A percentile compares a stretch with the other conserved stretches of the same genome.
Conservation (phyloP, 345 rosid genomes). For the Salix udensis region DNA sequence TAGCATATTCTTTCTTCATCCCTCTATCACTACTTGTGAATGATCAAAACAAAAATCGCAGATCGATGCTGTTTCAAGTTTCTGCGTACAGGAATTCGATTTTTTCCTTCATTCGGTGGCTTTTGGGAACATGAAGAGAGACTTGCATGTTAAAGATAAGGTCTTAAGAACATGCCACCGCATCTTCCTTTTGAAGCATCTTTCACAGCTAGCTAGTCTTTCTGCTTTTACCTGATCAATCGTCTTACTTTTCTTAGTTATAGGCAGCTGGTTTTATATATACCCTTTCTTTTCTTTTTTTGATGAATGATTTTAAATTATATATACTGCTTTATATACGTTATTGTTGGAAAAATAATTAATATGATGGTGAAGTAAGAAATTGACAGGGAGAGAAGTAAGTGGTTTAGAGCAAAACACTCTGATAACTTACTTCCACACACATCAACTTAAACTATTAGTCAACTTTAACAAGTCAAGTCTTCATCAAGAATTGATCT, state of each 20-base stretch:
- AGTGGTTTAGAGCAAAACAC: too few relatives aligned
- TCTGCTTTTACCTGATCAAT: not conserved
- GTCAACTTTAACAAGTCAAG: not conserved
- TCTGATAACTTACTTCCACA: too few relatives aligned
- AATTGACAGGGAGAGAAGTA: too few relatives aligned
- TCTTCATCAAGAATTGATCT: not conserved
- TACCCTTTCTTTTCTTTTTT: too few relatives aligned
- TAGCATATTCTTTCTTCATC: not conserved
- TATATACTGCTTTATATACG: too few relatives aligned
- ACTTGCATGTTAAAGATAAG: not conserved
- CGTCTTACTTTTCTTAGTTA: not conserved
- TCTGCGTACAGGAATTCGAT: not conserved
- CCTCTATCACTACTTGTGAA: not conserved
- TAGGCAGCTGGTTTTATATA: not conserved
- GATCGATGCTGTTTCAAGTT: not conserved
- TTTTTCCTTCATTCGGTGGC: not conserved
- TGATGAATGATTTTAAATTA: too few relatives aligned
- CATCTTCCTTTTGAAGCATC: conserved; percentile 17
- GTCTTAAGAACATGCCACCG: conserved; percentile 1
- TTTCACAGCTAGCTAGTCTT: not conserved
- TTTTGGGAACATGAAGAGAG: not conserved
- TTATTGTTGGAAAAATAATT: too few relatives aligned
- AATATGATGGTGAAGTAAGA: too few relatives aligned
- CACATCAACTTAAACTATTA: not conserved
- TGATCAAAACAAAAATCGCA: not conserved